A percentile compares a stretch with the other conserved stretches of the same genome.
Conservation (phyloP, 2,329 filamentous ascomycete genomes). For the Peltaster fructicola region DNA sequence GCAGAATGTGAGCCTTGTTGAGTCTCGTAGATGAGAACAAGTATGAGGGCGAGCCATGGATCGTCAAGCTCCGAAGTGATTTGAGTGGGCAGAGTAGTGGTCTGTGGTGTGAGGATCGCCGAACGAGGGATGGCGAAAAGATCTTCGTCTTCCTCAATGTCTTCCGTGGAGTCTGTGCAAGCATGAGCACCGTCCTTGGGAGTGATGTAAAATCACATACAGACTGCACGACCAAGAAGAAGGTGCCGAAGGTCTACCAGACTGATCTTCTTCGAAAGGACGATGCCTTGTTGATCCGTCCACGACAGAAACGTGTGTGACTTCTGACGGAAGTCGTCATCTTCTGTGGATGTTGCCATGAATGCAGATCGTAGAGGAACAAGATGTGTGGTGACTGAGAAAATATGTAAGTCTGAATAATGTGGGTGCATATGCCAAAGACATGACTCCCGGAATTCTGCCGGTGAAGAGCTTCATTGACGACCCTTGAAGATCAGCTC, state of each 20-base stretch:
- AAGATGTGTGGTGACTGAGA: constrained; percentile 2
- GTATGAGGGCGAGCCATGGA: constrained; percentile 43
- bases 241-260: constrained; percentile 38
- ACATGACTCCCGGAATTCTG: no score
- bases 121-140: constrained; percentile 64
- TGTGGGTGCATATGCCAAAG: no score
- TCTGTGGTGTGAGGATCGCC: constrained; percentile 53
- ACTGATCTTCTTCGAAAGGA: constrained; percentile 39
- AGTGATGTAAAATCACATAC: constrained; percentile 26
- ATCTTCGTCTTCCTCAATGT: constrained; percentile 56
- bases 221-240: constrained; percentile 43
- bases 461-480: no score
- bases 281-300: constrained; percentile 36
- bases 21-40: constrained; percentile 65
- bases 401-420: no score
- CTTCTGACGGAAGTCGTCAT: constrained; percentile 18
- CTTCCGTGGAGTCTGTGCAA: constrained; percentile 53
- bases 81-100: constrained; percentile 45
- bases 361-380: not conserved
- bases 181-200: not conserved
- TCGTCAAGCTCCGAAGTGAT: constrained; percentile 19
- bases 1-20: constrained; percentile 40
- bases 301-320: constrained; percentile 39
- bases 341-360: constrained; percentile 7
- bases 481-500: no score